Evolutionary conservation across 2,329 filamentous ascomycete species (phyloP), one percentile per base, ranked within the genome.

Genomic region (Fusarium sp.): DNA sequence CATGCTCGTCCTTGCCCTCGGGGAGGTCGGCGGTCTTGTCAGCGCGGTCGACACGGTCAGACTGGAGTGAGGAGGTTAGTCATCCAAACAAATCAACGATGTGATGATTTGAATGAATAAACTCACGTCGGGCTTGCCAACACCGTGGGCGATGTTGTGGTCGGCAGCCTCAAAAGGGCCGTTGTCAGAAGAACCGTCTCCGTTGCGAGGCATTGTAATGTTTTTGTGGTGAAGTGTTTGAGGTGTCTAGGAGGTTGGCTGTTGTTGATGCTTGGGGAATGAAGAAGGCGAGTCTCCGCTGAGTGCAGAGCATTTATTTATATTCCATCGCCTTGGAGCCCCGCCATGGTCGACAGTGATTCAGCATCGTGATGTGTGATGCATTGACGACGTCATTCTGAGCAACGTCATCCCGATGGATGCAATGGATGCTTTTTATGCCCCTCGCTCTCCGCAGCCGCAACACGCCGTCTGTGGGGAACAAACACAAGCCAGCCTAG

Each of bases 1-100:
- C 86, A 63, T 86, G 80, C 65, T 87, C 85, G 9, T 79, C 69
- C 33, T 77, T 73, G 30, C 80, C 79, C 76, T 87, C 82, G 14
- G 86, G 86, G 51, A 86, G 73, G 4, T 82, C 81, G 3, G 86
- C 86, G 4, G 85, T 84, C 82, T 88, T 88, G 78, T 86, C 82
- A 20, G 86, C 85, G 61, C 85, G 84, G 57, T 78, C 73, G 36
- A 87, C 85, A 33, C 83, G 82, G 60, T 75, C 66, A 22, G 73
- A 76, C 79, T 82, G 45, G 42, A 50, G 48, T 24, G 24, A 28
- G 22, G 13, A 48, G 44, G 9, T 26, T 5, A 28, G 44, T 62
- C 31, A 60, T 54, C 15, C 31, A 28, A 41, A 18, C 20, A 14
- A 14, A 41, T n/a, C n/a, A 36, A 28, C 9, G 20, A 39, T 44